Evolutionary conservation across 106 monocot species (phyloP), one percentile per base, ranked within the genome.

Genomic region (Posidonia australis): DNA sequence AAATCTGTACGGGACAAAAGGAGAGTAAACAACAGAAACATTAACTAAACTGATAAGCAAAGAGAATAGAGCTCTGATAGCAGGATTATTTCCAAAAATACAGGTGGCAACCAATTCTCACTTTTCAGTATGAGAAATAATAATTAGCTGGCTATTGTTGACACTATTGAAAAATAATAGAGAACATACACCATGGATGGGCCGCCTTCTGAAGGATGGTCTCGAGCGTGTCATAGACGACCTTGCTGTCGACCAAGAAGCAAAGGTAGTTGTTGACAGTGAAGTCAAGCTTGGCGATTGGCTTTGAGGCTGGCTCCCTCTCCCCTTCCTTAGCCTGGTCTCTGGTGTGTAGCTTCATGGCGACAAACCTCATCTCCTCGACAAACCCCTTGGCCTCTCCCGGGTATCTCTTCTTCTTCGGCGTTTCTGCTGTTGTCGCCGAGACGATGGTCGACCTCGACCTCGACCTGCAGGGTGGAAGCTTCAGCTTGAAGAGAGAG

Each of bases 331-430:
- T 76, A 29, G 76, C 69, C 58, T 76, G 76, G 63, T 76, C 76
- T 68, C 43, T 69, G 26, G 76, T 76, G 64, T 76, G 76, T 19
- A 76, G 64, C 41, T 36, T 76, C 76, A 76, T 76, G 32, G 76
- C 76, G 16, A 76, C 76, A 45, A 76, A 64, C 76, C 76, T 55
- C 76, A 76, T 76, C 76, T 76, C 76, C 29, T 76, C 76, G 54
- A 76, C 76, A 62, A 76, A 76, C 44, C 69, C 76, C 31, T 67
- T 67, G 42, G 46, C 65, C 57, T 66, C 65, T 10, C 65, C 73
- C 4, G 65, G 64, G 30, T 73, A 66, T 20, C 65, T 43, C 57
- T 73, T 73, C 65, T 73, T 73, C 46, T 73, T 13, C 10, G 58
- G 24, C 58, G 49, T 58, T 30, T 16, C 30, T 14, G 25, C 1